Evolutionary conservation across 176 grass and related monocot species (phyloP), one percentile per base, ranked within the genome.

Genomic region (Cymbopogon citratus): DNA sequence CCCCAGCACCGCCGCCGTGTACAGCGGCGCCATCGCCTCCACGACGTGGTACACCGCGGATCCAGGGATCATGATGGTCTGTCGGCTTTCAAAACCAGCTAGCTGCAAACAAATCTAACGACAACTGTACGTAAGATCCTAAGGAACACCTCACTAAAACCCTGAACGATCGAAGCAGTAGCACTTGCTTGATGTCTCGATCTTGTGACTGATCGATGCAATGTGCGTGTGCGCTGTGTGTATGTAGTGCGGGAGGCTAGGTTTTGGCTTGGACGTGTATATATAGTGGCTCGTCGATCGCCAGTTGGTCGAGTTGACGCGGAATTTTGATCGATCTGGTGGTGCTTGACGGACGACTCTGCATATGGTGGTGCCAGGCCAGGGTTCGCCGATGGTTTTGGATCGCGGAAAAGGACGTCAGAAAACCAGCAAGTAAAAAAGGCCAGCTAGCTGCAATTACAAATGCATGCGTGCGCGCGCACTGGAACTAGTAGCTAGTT

Each of bases 21-120:
- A 97, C 72, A 97, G 79, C 33, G 95, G 94, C 77, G 7, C 92
- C 94, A 94, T 94, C 76, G 94, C 94, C 84, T 94, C 87, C 66
- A 80, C 89, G 2, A 94, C 91, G 13, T 86, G 83, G 88, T 90
- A 86, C 83, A 90, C 88, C 6, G 83, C 79, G 45, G 79, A 78
- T 0, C 83, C 67, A 12, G 83, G 69, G 12, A 90, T 89, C 9
- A 19, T n/a, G 64, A 1, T 15, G 14, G 13, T 14, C 12, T 3
- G 5, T 46, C 41, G 39, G 40, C 41, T 2, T 44, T 44, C 41
- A 44, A 44, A 44, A 5, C 51, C 21, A 27, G 28, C 28, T 1
- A 40, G 38, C 40, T 74, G 70, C 11, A 54, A 24, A 16, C 46
- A 39, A 39, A 68, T 35, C 65, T 7, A 11, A 2, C 5, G 1